A percentile compares a stretch with the other conserved stretches of the same genome.
Evolutionary conservation across 2,329 filamentous ascomycete genomes (phyloP).

Genomic region (Pseudopithomyces maydicus): DNA sequence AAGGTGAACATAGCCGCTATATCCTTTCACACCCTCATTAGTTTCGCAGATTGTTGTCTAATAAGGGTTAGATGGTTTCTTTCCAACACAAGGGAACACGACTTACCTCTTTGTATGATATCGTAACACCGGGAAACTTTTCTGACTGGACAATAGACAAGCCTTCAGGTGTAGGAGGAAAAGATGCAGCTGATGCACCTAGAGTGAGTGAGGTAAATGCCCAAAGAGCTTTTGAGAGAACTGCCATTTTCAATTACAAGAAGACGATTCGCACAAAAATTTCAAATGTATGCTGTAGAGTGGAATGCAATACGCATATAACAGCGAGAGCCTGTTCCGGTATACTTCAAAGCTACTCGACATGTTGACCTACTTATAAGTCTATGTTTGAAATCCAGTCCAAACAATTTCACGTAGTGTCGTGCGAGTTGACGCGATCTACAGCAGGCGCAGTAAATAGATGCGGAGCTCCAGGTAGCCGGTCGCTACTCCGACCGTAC

Average conservation of each 20-base stretch:
- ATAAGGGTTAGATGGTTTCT: constrained; percentile 1
- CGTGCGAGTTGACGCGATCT: not conserved
- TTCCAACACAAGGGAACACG: not conserved
- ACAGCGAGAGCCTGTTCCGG: not conserved
- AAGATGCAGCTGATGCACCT: constrained; percentile 13
- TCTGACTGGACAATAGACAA: constrained; percentile 13
- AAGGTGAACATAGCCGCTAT: constrained; percentile 62
- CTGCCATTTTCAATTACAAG: not conserved
- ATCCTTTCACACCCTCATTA: constrained; percentile 58
- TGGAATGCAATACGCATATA: not conserved
- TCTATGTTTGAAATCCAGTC: not conserved
- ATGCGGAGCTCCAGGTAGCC: not conserved
- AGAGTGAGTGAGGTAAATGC: not conserved
- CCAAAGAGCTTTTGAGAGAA: not conserved
- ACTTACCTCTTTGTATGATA: constrained; percentile 47
- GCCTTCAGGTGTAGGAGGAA: constrained; percentile 14
- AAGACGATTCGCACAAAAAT: not conserved
- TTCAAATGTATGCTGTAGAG: not conserved
- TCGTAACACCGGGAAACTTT: constrained; percentile 20
- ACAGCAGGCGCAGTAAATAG: not conserved
- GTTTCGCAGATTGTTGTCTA: constrained; percentile 58
- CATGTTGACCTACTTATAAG: not conserved
- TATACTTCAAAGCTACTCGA: no score
- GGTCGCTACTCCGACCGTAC: constrained; percentile 3
- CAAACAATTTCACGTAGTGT: not conserved